Percentiles rank a stretch among this genome's conserved stretches.
Evolutionary conservation across 176 grass and related monocot genomes (phyloP).

Genomic region (Raddia guianensis): DNA sequence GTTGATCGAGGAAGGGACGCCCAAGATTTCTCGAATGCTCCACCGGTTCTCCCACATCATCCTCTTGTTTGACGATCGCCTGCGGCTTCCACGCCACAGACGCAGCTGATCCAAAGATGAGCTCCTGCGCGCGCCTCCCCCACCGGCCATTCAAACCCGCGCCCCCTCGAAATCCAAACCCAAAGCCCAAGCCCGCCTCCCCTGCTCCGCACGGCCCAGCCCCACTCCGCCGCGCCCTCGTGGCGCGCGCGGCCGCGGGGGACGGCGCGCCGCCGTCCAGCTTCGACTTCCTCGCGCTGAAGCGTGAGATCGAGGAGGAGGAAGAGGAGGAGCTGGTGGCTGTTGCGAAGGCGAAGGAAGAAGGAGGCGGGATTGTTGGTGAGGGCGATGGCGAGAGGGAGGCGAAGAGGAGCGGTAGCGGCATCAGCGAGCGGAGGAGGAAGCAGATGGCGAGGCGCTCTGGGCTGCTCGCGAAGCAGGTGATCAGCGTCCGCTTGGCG

Average conservation of each 20-base stretch:
- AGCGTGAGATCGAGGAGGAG: conserved; percentile 74
- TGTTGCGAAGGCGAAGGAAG: conserved; percentile 8
- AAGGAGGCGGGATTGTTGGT: background rate
- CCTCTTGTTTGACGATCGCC: conserved; percentile 15
- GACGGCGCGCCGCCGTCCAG: conserved; percentile 58
- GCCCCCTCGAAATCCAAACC: conserved; percentile 32
- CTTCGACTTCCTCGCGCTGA: conserved; percentile 85
- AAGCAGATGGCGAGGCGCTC: conserved; percentile 72
- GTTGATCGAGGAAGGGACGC: no score
- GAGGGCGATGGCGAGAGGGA: conserved; percentile 35
- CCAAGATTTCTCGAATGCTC: background rate
- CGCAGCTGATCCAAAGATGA: conserved; percentile 35
- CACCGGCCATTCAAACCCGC: conserved; percentile 28
- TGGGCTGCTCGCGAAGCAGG: conserved; percentile 87
- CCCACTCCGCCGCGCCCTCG: conserved; percentile 13
- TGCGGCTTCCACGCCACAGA: background rate
- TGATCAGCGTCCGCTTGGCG: conserved; percentile 80
- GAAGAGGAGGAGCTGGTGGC: conserved; percentile 34
- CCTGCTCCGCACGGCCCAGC: background rate
- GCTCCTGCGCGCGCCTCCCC: conserved; percentile 46
- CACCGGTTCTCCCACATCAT: background rate
- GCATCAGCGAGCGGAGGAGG: conserved; percentile 24
- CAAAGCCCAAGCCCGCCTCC: background rate
- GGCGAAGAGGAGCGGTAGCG: conserved; percentile 28
- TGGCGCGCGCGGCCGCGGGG: conserved; percentile 33